These are phyloP conservation scores for Gossypioides kirkii DNA, from an alignment of 345 rosid species.

Conservation along the genomic window DNA sequence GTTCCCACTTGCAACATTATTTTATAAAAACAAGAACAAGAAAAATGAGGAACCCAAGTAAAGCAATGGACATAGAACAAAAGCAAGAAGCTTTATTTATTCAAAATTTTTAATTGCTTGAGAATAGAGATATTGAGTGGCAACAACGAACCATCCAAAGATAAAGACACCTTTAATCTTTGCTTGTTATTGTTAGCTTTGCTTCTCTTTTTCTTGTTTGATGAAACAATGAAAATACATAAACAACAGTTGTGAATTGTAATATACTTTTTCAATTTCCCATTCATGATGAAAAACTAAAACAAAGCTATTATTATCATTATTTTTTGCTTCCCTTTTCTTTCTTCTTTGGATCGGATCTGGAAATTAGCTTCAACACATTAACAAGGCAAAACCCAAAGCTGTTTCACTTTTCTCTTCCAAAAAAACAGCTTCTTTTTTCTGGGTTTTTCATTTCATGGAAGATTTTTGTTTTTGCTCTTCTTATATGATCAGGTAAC, in stretches of 20 bases:
- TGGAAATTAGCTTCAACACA: conserved; percentile 13
- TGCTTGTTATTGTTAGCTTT: conserved; percentile 10
- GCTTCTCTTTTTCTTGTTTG: neutral
- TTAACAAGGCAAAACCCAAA: conserved; percentile 13
- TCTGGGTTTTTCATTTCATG: conserved; percentile 12
- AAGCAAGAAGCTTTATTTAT: neutral
- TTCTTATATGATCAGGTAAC: conserved; percentile 46
- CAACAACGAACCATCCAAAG: conserved; percentile 15
- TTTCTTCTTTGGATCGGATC: conserved; percentile 52
- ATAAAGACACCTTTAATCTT: conserved; percentile 8
- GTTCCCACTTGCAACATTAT: neutral
- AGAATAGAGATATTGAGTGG: neutral
- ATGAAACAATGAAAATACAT: neutral
- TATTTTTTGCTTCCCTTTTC: neutral
- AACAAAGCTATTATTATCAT: neutral
- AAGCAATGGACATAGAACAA: no score
- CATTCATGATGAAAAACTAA: neutral
- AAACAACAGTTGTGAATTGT: no score
- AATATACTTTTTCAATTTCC: neutral
- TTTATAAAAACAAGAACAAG: conserved; percentile 25
- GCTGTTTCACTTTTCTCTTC: conserved; percentile 30
- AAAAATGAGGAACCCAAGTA: conserved; percentile 35
- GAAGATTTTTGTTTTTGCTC: conserved; percentile 16
- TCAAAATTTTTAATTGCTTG: neutral
- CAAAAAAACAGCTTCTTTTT: neutral